These are phyloP conservation scores for Candida odintsovae DNA, from an alignment of 805 yeast genomes.

Conservation along the genomic window DNA sequence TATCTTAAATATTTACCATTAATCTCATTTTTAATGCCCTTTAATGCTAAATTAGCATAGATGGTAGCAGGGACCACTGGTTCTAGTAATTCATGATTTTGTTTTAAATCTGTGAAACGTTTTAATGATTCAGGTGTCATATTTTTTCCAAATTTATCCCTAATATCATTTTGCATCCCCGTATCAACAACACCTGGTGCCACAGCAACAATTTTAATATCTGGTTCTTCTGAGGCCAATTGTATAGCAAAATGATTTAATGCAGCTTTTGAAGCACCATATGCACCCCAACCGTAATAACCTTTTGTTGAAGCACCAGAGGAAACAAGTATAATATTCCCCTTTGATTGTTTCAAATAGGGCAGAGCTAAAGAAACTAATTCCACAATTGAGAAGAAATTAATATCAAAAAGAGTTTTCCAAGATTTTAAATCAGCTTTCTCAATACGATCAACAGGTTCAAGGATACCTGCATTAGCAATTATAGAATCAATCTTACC, in stretches of 20 bases:
- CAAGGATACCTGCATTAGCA: constrained; percentile 80
- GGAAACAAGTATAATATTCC: constrained; percentile 72
- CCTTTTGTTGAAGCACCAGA: constrained; percentile 78
- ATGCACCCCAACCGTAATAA: constrained; percentile 80
- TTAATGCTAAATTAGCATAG: constrained; percentile 58
- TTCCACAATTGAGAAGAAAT: constrained; percentile 68
- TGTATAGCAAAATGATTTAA: constrained; percentile 68
- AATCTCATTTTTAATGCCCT: constrained; percentile 49
- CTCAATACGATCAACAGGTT: constrained; percentile 61
- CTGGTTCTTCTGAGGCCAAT: constrained; percentile 62
- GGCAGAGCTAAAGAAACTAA: constrained; percentile 54
- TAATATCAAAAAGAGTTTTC: constrained; percentile 64
- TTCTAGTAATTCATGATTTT: constrained; percentile 49
- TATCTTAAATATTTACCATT: constrained; percentile 69
- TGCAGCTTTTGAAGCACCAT: constrained; percentile 90
- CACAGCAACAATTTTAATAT: constrained; percentile 57
- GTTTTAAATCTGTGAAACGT: constrained; percentile 60
- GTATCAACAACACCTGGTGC: constrained; percentile 98
- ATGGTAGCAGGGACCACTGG: constrained; percentile 71
- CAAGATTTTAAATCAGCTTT: constrained; percentile 50
- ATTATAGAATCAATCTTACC: constrained; percentile 60
- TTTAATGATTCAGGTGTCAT: constrained; percentile 60
- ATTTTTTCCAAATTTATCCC: constrained; percentile 50
- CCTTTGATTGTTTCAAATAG: constrained; percentile 46
- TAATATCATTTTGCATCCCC: constrained; percentile 75